Evolutionary conservation across 208 protist species (phyloP).

Genomic region (Willaertia magna): DNA sequence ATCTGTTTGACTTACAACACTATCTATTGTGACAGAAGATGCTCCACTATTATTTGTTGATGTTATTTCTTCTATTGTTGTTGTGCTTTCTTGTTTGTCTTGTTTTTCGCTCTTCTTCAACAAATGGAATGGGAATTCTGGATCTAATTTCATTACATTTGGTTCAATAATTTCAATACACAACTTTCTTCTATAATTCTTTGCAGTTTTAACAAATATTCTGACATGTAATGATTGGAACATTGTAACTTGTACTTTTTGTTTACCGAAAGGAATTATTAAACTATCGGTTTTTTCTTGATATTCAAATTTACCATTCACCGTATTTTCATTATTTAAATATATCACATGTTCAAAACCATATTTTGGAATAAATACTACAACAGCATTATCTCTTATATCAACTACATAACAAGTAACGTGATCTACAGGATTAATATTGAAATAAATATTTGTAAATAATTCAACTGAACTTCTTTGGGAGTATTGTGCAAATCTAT

Average conservation of each 20-base stretch:
- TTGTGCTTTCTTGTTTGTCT: too few species aligned
- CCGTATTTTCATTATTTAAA: not conserved
- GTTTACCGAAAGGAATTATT: not conserved
- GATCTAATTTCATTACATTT: not conserved
- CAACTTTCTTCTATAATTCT: not conserved
- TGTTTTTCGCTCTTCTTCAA: not conserved
- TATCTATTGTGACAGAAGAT: too few species aligned
- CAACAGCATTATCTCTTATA: not conserved
- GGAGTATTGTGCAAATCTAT: slow-evolving; percentile 72
- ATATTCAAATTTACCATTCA: not conserved
- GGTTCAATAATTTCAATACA: not conserved
- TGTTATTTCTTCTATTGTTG: too few species aligned
- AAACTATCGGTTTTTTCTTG: not conserved
- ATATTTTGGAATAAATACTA: not conserved
- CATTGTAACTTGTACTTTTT: not conserved
- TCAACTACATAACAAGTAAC: slow-evolving; percentile 18
- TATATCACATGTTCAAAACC: not conserved
- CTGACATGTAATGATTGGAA: not conserved
- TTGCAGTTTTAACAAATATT: not conserved
- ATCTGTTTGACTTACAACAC: too few species aligned
- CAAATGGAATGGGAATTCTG: not conserved
- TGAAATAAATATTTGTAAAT: slow-evolving; percentile 71
- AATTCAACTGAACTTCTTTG: slow-evolving; percentile 71
- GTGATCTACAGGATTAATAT: slow-evolving; percentile 40
- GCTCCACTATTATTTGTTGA: too few species aligned